These are phyloP conservation scores for Dendrobium officinale DNA, from an alignment of 106 monocot species.

Conservation along the genomic window DNA sequence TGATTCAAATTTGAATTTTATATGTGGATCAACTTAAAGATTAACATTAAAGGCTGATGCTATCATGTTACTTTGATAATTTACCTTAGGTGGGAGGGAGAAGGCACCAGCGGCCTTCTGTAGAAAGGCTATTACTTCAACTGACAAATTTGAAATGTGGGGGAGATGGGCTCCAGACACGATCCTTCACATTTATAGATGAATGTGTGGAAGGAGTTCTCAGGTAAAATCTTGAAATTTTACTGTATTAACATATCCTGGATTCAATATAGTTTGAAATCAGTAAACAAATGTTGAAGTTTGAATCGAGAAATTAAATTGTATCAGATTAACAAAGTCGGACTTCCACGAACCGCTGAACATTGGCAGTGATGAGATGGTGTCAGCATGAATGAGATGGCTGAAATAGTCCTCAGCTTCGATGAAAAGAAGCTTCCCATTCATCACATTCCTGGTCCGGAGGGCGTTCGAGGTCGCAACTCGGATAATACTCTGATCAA, in stretches of 20 bases:
- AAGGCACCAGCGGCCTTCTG: conserved; percentile 94
- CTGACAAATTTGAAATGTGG: conserved; percentile 91
- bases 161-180: conserved; percentile 88
- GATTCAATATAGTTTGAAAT: background rate
- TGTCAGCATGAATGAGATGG: conserved; percentile 99
- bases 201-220: conserved; percentile 92
- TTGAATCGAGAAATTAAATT: background rate
- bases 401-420: conserved; percentile 85
- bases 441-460: conserved; percentile 96
- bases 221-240: conserved; percentile 30
- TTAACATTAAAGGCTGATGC: background rate
- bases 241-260: background rate
- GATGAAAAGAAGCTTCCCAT: conserved; percentile 82
- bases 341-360: conserved; percentile 87
- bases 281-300: background rate
- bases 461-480: conserved; percentile 94
- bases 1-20: background rate
- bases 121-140: conserved; percentile 68
- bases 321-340: conserved; percentile 68
- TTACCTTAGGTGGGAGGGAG: conserved; percentile 70
- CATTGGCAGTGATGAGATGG: conserved; percentile 94
- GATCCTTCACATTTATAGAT: conserved; percentile 92
- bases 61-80: background rate
- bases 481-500: conserved; percentile 90
- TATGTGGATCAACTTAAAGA: background rate